Evolutionary conservation across 2,329 filamentous ascomycete genomes (phyloP).

Genomic region (Pseudocercospora pini-densiflorae): DNA sequence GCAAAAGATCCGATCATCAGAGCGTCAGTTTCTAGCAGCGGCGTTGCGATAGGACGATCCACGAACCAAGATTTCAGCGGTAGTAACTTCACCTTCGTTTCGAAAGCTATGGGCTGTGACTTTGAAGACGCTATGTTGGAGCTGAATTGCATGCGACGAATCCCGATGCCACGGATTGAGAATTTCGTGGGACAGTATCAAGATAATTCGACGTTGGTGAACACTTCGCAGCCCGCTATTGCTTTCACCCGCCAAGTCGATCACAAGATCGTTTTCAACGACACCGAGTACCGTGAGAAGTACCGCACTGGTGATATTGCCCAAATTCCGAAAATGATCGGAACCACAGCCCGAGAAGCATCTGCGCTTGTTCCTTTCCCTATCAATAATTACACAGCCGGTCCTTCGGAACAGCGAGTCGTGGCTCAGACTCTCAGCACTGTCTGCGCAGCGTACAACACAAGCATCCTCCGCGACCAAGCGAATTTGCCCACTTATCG

Average conservation of each 20-base stretch:
- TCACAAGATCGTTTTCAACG: conserved; percentile 33
- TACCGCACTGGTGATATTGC: conserved; percentile 36
- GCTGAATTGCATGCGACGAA: conserved; percentile 44
- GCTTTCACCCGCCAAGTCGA: conserved; percentile 15
- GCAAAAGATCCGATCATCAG: conserved; percentile 44
- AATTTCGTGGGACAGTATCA: neutral
- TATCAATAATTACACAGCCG: conserved; percentile 12
- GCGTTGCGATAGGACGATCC: neutral
- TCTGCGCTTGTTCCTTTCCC: conserved; percentile 35
- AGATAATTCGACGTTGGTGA: neutral
- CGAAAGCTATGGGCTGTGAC: conserved; percentile 41
- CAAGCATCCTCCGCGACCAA: conserved; percentile 28
- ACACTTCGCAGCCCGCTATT: neutral
- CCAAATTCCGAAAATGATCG: conserved; percentile 40
- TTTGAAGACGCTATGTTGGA: conserved; percentile 33
- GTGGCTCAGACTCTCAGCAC: conserved; percentile 31
- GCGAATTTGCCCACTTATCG: conserved; percentile 40
- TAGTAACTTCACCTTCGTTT: conserved; percentile 33
- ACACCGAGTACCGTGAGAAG: conserved; percentile 36
- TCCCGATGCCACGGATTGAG: conserved; percentile 20
- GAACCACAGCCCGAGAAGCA: conserved; percentile 41
- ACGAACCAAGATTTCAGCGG: conserved; percentile 47
- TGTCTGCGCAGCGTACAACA: neutral
- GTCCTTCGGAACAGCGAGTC: conserved; percentile 23
- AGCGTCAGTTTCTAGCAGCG: conserved; percentile 13